Conservation (phyloP, 2,329 filamentous ascomycete species). For the Bimuria novae-zelandiae region DNA sequence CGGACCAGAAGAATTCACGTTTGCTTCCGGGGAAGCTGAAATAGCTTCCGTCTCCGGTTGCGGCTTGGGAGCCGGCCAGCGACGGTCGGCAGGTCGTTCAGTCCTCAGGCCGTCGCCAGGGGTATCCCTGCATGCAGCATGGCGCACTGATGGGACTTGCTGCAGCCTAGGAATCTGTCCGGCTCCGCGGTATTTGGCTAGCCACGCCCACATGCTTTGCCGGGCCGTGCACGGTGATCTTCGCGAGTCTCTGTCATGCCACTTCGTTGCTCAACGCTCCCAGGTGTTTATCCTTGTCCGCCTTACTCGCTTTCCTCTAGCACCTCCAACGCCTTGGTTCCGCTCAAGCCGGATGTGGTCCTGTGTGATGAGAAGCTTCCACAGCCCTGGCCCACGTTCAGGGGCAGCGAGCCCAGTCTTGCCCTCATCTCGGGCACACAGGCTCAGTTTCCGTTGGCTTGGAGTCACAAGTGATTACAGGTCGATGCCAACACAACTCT, state of each 20-base stretch:
- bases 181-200: slow-evolving; percentile 33
- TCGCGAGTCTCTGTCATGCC: slow-evolving; percentile 40
- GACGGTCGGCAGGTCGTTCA: slow-evolving; percentile 38
- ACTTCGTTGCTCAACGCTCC: slow-evolving; percentile 37
- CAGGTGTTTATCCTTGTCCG: slow-evolving; percentile 34
- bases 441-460: slow-evolving; percentile 28
- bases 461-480: slow-evolving; percentile 29
- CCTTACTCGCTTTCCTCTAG: slow-evolving; percentile 40
- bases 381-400: slow-evolving; percentile 43
- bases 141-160: slow-evolving; percentile 12
- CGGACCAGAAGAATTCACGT: slow-evolving; percentile 27
- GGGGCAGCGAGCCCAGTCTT: slow-evolving; percentile 28
- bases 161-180: slow-evolving; percentile 29
- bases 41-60: slow-evolving; percentile 31
- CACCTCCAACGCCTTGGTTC: slow-evolving; percentile 42
- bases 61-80: slow-evolving; percentile 27
- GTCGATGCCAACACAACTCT: slow-evolving; percentile 38
- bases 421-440: slow-evolving; percentile 27
- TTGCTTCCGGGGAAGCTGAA: slow-evolving; percentile 41
- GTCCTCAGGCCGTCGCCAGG: slow-evolving; percentile 17
- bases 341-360: slow-evolving; percentile 36
- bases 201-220: slow-evolving; percentile 32
- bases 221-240: slow-evolving; percentile 40
- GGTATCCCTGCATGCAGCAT: slow-evolving; percentile 18
- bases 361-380: slow-evolving; percentile 34